phyloP scores from a whole-genome alignment of 306 rosid genomes.

The Rosa multiflora region DNA sequence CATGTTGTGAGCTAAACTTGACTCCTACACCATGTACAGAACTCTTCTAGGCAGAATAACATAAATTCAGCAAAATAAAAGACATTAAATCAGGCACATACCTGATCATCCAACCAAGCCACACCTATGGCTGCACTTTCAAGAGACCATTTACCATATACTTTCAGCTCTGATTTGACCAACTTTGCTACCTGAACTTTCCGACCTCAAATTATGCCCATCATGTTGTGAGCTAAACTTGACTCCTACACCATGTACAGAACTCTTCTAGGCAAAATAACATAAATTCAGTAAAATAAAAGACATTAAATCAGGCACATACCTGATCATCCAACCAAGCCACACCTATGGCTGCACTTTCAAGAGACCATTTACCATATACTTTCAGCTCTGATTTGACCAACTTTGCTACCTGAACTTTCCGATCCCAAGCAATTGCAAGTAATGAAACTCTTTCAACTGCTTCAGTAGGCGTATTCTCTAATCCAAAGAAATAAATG shows the following conservation, averaged over 20 bases:
- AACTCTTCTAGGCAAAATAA: constrained; percentile 9
- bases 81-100: constrained; percentile 20
- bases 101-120: constrained; percentile 98
- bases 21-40: constrained; percentile 27
- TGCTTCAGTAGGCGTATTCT: constrained; percentile 52
- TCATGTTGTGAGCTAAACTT: too few relatives aligned
- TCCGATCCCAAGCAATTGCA: constrained; percentile 95
- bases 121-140: constrained; percentile 88
- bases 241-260: too few relatives aligned
- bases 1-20: constrained; percentile 17
- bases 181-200: constrained; percentile 94
- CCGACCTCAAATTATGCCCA: constrained; percentile 94
- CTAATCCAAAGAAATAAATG: constrained; percentile 41
- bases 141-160: constrained; percentile 83
- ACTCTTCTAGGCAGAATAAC: constrained; percentile 10
- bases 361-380: constrained; percentile 85
- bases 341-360: constrained; percentile 83
- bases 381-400: constrained; percentile 78
- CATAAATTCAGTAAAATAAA: constrained; percentile 16
- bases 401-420: constrained; percentile 92
- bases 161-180: constrained; percentile 75
- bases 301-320: constrained; percentile 9
- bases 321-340: constrained; percentile 99
- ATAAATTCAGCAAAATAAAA: constrained; percentile 15
- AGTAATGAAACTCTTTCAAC: constrained; percentile 82